phyloP scores from a whole-genome alignment of 2,329 filamentous ascomycete genomes.

The Pezicula carpinea region DNA sequence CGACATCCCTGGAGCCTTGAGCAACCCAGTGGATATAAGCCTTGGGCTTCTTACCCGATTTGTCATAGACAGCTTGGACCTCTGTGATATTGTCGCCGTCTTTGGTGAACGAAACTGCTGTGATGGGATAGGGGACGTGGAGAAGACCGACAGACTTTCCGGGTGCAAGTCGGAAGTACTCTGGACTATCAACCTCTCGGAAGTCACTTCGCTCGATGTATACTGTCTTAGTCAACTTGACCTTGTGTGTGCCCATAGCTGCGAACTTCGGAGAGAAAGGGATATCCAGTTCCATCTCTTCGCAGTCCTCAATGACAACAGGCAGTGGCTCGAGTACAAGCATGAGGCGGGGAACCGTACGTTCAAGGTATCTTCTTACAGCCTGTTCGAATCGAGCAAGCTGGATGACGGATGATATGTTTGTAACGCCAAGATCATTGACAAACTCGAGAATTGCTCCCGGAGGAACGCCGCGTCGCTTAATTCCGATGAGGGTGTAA shows the following conservation, averaged over 20 bases:
- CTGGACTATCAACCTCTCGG: conserved; percentile 64
- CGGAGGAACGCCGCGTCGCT: conserved; percentile 80
- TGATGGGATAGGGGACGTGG: conserved; percentile 65
- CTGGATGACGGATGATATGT: conserved; percentile 73
- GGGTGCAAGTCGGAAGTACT: conserved; percentile 75
- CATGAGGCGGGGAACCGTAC: conserved; percentile 83
- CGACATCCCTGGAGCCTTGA: conserved; percentile 61
- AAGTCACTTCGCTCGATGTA: conserved; percentile 84
- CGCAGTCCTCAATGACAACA: conserved; percentile 74
- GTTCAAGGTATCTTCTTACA: conserved; percentile 81
- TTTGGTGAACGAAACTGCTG: conserved; percentile 66
- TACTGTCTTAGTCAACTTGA: conserved; percentile 68
- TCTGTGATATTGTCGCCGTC: conserved; percentile 56
- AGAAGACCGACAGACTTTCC: conserved; percentile 71
- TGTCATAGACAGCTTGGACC: conserved; percentile 64
- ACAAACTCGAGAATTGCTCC: conserved; percentile 87
- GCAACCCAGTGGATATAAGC: conserved; percentile 90
- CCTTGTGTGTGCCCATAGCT: conserved; percentile 54
- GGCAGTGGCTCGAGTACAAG: conserved; percentile 81
- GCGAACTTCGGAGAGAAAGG: conserved; percentile 83
- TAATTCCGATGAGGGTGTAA: conserved; percentile 80
- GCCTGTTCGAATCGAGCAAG: conserved; percentile 79
- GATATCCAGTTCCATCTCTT: conserved; percentile 63
- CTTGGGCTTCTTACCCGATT: conserved; percentile 69
- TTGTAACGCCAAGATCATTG: conserved; percentile 87